Conservation (phyloP, 768 basidiomycete genomes). For the Podaxis mareebaensis region DNA sequence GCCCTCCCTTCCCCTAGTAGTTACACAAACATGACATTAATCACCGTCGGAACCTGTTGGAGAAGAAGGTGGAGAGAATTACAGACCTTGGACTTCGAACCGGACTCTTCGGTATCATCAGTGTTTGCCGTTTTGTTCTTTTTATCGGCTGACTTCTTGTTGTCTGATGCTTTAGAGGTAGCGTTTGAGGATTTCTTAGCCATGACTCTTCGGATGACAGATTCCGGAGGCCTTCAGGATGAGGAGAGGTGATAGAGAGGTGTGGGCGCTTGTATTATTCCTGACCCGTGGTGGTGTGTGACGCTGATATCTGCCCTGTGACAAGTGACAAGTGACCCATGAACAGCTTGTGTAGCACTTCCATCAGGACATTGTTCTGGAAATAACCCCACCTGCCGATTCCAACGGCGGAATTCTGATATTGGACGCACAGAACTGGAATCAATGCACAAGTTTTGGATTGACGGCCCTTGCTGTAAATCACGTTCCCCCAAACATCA, state of each 20-base stretch:
- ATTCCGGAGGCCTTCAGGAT: background rate
- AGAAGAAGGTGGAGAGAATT: background rate
- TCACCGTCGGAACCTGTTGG: background rate
- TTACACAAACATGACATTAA: constrained; percentile 5
- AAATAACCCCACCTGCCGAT: background rate
- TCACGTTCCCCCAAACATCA: background rate
- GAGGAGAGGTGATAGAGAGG: background rate
- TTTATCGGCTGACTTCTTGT: constrained; percentile 40
- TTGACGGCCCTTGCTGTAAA: background rate
- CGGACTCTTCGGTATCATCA: constrained; percentile 36
- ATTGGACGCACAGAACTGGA: background rate
- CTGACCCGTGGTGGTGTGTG: background rate
- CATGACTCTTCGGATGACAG: constrained; percentile 10
- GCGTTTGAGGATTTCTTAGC: constrained; percentile 21
- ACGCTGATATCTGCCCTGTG: background rate
- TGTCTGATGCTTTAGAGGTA: constrained; percentile 37
- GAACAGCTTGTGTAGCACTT: background rate
- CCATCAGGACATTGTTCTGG: background rate
- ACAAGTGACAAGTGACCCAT: too few relatives aligned
- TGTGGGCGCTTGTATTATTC: background rate
- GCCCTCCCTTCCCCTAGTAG: constrained; percentile 49
- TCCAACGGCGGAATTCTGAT: background rate
- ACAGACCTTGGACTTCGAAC: constrained; percentile 38
- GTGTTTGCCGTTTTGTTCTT: constrained; percentile 22
- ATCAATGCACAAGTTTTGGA: background rate